Base-by-base conservation (phyloP, 2,329 filamentous ascomycete species). In the Cercospora sp. region DNA sequence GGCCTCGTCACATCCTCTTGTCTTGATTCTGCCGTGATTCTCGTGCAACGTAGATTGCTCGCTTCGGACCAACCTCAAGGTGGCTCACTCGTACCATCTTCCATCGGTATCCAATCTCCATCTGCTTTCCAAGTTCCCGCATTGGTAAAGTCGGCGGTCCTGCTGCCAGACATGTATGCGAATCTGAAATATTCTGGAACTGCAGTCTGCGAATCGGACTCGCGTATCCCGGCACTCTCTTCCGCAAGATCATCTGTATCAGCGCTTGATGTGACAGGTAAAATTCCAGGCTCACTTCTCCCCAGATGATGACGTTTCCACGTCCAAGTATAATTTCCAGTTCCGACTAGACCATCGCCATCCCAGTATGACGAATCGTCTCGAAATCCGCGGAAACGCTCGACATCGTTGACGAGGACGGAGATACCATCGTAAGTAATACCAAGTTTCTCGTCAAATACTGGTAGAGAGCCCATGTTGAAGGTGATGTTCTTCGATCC, bases 381-480 rank as follows among this genome's bases (percentile, higher is more conserved):
- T 20, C 82, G 76, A 78, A 90, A 94, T 5, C 86, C 86, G n/a
- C 90, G 83, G 77, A 90, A 93, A 20, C 91, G 83, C 79, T 96
- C 92, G 0, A 96, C 92, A 73, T 96, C 92, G 75, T 96, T 95
- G 71, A 96, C 91, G 0, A 96, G 82, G 16, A 95, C 85, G 75
- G 90, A 92, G 67, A 96, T 85, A 12, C 92, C 92, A 73, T 94
- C 90, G 72, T 89, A 92, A 6, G 63, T 70, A 8, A 75, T 67
- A 26, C 74, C 71, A 23, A 84, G 81, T 13, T 83, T 82, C 10
- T 79, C 79, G 33, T 76, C 75, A 66, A 71, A 81, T 1, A 69
- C 39, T 6, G 77, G 78, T 3, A 79, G 59, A 2, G 71, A 65
- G 1, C 77, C 77, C 80, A 79, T 91, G 0, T 86, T 86, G 70